phyloP scores from a whole-genome alignment of 164 flowering plant species.

The Pachysandra terminalis region DNA sequence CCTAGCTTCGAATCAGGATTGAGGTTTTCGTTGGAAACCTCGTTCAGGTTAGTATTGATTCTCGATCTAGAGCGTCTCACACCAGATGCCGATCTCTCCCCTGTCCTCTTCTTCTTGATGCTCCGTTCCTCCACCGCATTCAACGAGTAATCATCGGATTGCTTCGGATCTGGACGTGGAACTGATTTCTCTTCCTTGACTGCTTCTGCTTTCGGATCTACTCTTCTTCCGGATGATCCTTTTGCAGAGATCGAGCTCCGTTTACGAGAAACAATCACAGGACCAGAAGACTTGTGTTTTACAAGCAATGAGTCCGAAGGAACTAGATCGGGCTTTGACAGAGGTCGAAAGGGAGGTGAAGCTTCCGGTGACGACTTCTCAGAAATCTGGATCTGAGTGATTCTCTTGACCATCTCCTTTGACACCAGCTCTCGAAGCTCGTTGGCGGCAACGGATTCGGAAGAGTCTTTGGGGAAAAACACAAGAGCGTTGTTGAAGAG shows the following conservation, averaged over 20 bases:
- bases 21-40: slow-evolving; percentile 7
- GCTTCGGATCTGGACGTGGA: slow-evolving; percentile 18
- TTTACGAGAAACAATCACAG: slow-evolving; percentile 17
- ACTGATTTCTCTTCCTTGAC: slow-evolving; percentile 21
- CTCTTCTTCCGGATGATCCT: not conserved
- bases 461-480: slow-evolving; percentile 2
- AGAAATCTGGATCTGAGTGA: no score
- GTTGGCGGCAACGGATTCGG: slow-evolving; percentile 7
- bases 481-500: slow-evolving; percentile 15
- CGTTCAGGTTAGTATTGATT: slow-evolving; percentile 18
- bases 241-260: slow-evolving; percentile 21
- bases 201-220: not conserved
- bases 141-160: slow-evolving; percentile 1
- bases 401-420: not conserved
- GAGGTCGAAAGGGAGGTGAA: no score
- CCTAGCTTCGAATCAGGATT: slow-evolving; percentile 2
- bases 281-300: slow-evolving; percentile 7
- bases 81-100: slow-evolving; percentile 28
- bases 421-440: slow-evolving; percentile 8
- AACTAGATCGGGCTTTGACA: no score
- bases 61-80: slow-evolving; percentile 39
- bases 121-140: slow-evolving; percentile 19
- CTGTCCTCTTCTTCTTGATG: slow-evolving; percentile 14
- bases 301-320: not conserved
- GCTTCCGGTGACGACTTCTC: no score